Percentiles rank a stretch among this genome's conserved stretches.
Conservation (phyloP, 495 filamentous ascomycete species). For the Sphaerosporella brunnea region DNA sequence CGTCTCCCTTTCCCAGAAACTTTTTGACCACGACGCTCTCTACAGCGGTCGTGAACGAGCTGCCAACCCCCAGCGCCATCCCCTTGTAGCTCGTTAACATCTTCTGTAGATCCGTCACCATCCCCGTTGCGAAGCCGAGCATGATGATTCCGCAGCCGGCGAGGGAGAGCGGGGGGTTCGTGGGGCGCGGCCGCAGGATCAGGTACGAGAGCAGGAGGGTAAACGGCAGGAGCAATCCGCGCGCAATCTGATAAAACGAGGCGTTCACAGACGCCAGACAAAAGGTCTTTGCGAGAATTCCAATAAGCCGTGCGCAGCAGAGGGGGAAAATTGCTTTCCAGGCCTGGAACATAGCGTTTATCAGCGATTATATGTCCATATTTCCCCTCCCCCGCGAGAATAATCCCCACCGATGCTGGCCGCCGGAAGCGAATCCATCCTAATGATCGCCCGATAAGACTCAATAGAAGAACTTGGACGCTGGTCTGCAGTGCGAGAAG, state of each 20-base stretch:
- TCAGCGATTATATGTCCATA: no score
- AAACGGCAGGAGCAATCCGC: slow-evolving; percentile 17
- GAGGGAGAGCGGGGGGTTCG: slow-evolving; percentile 13
- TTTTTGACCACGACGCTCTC: slow-evolving; percentile 17
- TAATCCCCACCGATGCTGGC: slow-evolving; percentile 8
- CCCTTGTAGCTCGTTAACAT: slow-evolving; percentile 12
- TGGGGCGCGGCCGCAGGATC: slow-evolving; percentile 13
- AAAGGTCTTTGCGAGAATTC: slow-evolving; percentile 19
- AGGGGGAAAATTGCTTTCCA: slow-evolving; percentile 15
- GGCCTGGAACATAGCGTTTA: slow-evolving; percentile 3
- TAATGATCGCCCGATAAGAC: slow-evolving; percentile 8
- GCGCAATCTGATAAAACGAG: slow-evolving; percentile 17
- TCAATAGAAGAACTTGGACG: slow-evolving; percentile 11
- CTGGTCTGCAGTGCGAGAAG: slow-evolving; percentile 12
- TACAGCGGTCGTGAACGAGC: slow-evolving; percentile 17
- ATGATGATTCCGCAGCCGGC: slow-evolving; percentile 15
- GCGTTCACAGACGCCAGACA: slow-evolving; percentile 18
- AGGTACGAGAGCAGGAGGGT: slow-evolving; percentile 12
- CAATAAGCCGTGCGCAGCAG: slow-evolving; percentile 13
- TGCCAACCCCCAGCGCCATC: slow-evolving; percentile 11
- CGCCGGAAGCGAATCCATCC: slow-evolving; percentile 11
- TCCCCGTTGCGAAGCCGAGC: slow-evolving; percentile 14
- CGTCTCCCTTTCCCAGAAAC: slow-evolving; percentile 14
- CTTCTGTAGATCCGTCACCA: slow-evolving; percentile 10
- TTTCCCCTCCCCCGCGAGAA: no score